Evolutionary conservation across 148 eudicot genomes (phyloP), one percentile per base, ranked within the genome.

Genomic region (Rhododendron ferrugineum): DNA sequence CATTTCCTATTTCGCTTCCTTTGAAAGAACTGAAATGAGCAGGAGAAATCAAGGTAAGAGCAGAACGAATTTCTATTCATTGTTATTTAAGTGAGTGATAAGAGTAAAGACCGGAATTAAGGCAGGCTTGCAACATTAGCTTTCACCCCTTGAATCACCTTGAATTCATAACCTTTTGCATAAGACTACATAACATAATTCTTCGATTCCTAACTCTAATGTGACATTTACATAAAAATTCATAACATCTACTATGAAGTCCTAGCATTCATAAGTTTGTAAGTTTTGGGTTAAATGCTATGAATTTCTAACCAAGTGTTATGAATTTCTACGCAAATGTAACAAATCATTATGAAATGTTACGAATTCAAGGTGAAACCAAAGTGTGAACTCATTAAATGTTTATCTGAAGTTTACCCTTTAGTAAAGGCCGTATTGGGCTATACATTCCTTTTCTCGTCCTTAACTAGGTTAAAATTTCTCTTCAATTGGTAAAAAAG

Each of bases 1-100:
- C 94, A 40, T 89, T 92, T 85, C 93, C 94, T 40, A 87, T 82
- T 85, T 91, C 94, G 62, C 84, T 82, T 72, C 87, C 93, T 79
- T 83, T 87, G 50, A 88, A 86, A 76, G 88, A 76, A 86, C 94
- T 92, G 93, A 81, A 88, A 87, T 15, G 42, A 85, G 36, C 85
- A 89, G 32, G 88, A 86, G 66, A 50, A 85, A 46, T 82, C 68
- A 49, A 60, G 16, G 60, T 54, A 37, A 83, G 77, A 58, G 42
- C 42, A 15, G 6, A 40, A 66, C 66, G 72, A 10, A 64, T 34
- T 15, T 20, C 4, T 37, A 6, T 2, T 14, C 8, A 74, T 18
- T 37, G 20, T 70, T 8, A 70, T 30, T 70, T 70, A 68, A 68
- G 11, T 26, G 74, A 70, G 7, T 1, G 75, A 28, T 30, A 13